Conservation (phyloP, 257 asterid genomes). For the Avicennia marina region DNA sequence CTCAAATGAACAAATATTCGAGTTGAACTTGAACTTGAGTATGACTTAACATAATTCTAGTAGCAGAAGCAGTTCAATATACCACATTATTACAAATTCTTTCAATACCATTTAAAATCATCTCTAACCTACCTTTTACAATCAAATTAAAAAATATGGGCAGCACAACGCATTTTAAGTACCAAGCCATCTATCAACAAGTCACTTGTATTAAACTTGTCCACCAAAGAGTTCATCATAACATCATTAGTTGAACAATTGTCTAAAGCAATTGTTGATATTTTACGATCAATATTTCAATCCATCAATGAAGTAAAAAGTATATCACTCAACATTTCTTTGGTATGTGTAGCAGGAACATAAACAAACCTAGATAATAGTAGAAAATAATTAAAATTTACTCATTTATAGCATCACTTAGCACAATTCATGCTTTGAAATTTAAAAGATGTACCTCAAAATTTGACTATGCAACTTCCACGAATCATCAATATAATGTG, state of each 20-base stretch:
- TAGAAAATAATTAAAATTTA: neutral
- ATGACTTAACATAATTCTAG: no score
- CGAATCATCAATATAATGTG: neutral
- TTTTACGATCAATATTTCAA: neutral
- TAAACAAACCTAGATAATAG: neutral
- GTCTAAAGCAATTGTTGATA: neutral
- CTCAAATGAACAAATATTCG: no score
- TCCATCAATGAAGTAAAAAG: neutral
- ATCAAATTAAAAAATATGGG: slow-evolving; percentile 11
- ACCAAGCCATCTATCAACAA: neutral
- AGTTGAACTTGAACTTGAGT: no score
- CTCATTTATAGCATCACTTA: no score
- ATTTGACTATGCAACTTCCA: neutral
- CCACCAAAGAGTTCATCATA: neutral
- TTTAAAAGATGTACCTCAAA: neutral
- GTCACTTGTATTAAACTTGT: neutral
- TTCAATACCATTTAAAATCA: neutral
- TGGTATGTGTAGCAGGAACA: neutral
- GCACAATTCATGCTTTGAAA: neutral
- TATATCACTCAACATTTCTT: neutral
- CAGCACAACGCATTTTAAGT: slow-evolving; percentile 2
- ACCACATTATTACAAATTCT: slow-evolving; percentile 4
- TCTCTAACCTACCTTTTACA: slow-evolving; percentile 4
- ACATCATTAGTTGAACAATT: neutral
- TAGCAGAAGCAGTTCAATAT: neutral